phyloP scores from a whole-genome alignment of 176 grass and related monocot genomes.

The Paspalum vaginatum region DNA sequence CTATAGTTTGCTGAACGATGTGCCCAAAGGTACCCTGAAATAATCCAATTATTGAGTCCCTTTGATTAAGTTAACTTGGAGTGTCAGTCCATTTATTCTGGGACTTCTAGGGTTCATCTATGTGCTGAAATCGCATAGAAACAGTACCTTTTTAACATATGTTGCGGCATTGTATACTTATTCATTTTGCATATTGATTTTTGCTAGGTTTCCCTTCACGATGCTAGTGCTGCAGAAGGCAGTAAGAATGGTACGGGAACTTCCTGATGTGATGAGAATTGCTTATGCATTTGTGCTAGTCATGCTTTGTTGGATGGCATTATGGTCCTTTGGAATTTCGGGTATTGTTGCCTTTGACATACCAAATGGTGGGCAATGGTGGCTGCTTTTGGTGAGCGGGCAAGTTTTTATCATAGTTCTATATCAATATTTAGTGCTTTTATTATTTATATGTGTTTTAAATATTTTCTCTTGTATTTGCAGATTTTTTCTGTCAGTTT shows the following conservation, averaged over 20 bases:
- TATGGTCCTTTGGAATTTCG: constrained; percentile 94
- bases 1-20: constrained; percentile 25
- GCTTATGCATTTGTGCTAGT: constrained; percentile 82
- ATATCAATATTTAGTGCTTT: constrained; percentile 19
- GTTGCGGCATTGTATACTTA: constrained; percentile 15
- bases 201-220: constrained; percentile 94
- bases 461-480: constrained; percentile 39
- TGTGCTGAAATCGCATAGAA: constrained; percentile 15
- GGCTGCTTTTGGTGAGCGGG: constrained; percentile 99
- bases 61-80: not conserved
- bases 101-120: not conserved
- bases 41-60: not conserved
- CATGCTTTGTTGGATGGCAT: constrained; percentile 93
- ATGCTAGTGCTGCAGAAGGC: constrained; percentile 94
- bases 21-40: not conserved
- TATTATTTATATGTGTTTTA: constrained; percentile 14
- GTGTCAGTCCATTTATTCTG: not conserved
- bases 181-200: constrained; percentile 22
- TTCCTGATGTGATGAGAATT: constrained; percentile 80
- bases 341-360: constrained; percentile 81
- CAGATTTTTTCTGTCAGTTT: constrained; percentile 95
- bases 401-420: constrained; percentile 63
- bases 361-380: constrained; percentile 87
- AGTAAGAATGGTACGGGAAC: constrained; percentile 84
- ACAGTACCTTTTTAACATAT: not conserved